A percentile compares a stretch with the other conserved stretches of the same genome.
Conservation (phyloP, 2,329 filamentous ascomycete species). For the Aspergillus sp. region DNA sequence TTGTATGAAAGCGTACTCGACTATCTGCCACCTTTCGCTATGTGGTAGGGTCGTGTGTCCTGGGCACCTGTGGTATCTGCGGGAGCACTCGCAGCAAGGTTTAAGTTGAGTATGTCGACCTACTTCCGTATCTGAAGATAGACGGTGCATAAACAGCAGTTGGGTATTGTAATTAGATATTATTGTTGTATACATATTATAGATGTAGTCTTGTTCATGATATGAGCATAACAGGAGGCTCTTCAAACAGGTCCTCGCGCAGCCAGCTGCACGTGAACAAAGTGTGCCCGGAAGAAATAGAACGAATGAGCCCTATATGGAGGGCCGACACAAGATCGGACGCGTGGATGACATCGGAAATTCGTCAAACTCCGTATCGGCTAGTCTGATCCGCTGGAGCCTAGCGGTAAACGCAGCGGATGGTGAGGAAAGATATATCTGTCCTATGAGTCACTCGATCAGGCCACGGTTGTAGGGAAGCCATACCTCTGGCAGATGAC, state of each 20-base stretch:
- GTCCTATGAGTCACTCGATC: background rate
- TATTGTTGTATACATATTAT: background rate
- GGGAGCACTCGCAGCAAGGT: no score
- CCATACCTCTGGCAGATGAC: slow-evolving; percentile 15
- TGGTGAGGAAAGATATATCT: slow-evolving; percentile 3
- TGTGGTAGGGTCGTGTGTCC: no score
- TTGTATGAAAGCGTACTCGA: background rate
- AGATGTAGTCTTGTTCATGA: background rate
- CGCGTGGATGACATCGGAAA: background rate
- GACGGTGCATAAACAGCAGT: background rate
- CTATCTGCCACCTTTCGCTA: no score
- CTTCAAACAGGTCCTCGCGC: background rate
- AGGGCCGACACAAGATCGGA: background rate
- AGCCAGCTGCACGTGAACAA: slow-evolving; percentile 5
- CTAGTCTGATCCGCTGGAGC: background rate
- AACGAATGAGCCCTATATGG: background rate
- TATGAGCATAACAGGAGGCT: background rate
- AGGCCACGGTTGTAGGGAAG: background rate
- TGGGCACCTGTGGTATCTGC: no score
- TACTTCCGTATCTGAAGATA: background rate
- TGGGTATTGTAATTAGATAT: background rate
- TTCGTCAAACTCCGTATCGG: background rate
- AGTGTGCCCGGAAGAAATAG: background rate
- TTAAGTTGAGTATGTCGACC: no score
- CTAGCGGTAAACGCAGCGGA: background rate